phyloP scores from a whole-genome alignment of 345 rosid species.

The Brassica incana region DNA sequence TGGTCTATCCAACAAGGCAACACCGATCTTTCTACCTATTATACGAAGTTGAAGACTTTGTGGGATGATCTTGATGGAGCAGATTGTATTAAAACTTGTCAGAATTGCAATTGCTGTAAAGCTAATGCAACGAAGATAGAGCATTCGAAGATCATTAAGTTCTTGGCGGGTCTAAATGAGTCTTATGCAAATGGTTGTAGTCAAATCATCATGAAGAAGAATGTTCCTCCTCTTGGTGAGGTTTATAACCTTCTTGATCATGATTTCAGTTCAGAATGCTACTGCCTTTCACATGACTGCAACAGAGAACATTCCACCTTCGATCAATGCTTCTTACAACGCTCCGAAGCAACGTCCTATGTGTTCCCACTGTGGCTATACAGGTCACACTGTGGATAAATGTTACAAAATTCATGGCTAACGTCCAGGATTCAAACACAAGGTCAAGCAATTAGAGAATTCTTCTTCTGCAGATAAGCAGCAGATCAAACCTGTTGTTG shows the following conservation, averaged over 20 bases:
- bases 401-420: neutral
- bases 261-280: neutral
- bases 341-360: neutral
- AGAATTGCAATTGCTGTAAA: neutral
- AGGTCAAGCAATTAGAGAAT: neutral
- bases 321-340: neutral
- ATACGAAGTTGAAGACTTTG: neutral
- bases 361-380: neutral
- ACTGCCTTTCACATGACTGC: neutral
- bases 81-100: neutral
- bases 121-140: neutral
- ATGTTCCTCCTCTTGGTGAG: neutral
- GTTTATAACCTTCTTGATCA: neutral
- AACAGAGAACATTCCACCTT: neutral
- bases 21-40: neutral
- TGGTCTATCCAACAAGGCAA: neutral
- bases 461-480: neutral
- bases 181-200: neutral
- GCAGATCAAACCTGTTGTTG: neutral
- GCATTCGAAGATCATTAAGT: neutral
- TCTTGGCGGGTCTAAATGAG: neutral
- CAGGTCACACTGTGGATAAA: neutral
- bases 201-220: neutral
- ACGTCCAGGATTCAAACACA: neutral
- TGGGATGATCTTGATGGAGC: neutral